These are phyloP conservation scores for Diaporthe destruens DNA, from an alignment of 2,329 filamentous ascomycete genomes.

Conservation along the genomic window DNA sequence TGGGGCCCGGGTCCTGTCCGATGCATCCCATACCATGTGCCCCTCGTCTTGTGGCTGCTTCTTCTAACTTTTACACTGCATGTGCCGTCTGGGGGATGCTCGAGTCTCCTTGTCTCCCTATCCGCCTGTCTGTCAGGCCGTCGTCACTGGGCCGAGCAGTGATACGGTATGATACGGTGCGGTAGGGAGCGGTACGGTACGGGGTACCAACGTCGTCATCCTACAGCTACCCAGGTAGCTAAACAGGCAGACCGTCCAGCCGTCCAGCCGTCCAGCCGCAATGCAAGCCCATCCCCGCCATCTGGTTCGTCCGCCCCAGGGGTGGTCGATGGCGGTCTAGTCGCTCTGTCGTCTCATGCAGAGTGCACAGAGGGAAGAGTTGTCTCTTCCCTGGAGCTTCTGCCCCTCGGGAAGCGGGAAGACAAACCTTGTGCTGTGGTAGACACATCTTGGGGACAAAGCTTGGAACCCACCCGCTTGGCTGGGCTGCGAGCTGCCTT, in stretches of 20 bases:
- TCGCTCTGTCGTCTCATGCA: conserved; percentile 25
- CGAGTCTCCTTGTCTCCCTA: no score
- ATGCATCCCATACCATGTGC: background rate
- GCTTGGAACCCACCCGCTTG: conserved; percentile 29
- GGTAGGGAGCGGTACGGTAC: no score
- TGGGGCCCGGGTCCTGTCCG: background rate
- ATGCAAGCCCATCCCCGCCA: conserved; percentile 13
- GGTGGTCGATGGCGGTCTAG: conserved; percentile 1
- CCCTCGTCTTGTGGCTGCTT: background rate
- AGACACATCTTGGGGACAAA: background rate
- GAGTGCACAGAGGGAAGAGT: conserved; percentile 4
- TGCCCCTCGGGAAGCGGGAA: conserved; percentile 30
- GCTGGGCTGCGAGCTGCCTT: conserved; percentile 1
- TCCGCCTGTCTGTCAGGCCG: conserved; percentile 2
- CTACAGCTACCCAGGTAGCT: no score
- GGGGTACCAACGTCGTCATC: conserved; percentile 37
- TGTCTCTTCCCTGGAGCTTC: conserved; percentile 8
- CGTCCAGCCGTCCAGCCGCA: background rate
- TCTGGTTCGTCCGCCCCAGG: conserved; percentile 25
- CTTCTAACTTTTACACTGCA: no score
- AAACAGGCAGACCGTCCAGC: background rate
- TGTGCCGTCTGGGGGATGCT: no score
- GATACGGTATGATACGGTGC: no score
- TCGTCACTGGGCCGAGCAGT: conserved; percentile 13
- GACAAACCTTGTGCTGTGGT: conserved; percentile 4